These are phyloP conservation scores for Microbotryum silenes-acaulis DNA, from an alignment of 1,284 basidiomycete genomes.

Conservation along the genomic window DNA sequence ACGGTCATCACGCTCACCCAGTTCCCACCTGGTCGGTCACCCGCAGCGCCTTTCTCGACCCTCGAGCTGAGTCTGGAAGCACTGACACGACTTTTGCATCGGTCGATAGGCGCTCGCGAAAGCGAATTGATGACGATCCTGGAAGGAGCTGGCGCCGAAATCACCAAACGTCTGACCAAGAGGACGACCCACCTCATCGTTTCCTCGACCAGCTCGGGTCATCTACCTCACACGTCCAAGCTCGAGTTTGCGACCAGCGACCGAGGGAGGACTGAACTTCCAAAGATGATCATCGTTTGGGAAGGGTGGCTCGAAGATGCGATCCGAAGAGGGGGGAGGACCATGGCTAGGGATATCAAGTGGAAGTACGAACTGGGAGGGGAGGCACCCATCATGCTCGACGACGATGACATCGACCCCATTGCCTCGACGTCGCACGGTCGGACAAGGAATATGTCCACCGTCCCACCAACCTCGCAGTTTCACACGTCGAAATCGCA, in stretches of 20 bases:
- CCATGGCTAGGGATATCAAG: background rate
- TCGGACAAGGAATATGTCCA: too few species aligned
- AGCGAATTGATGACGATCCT: conserved; percentile 4
- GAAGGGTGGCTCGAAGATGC: conserved; percentile 28
- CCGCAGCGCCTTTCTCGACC: background rate
- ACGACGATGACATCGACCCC: too few species aligned
- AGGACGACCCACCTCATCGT: conserved; percentile 31
- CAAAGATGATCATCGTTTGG: conserved; percentile 19
- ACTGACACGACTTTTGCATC: conserved; percentile 5
- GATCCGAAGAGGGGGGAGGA: conserved; percentile 2
- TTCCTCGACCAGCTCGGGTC: conserved; percentile 31
- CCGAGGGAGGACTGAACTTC: background rate
- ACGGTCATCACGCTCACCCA: conserved; percentile 56
- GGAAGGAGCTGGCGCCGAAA: conserved; percentile 17
- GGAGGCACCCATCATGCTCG: conserved; percentile 7
- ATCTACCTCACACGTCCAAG: conserved; percentile 11
- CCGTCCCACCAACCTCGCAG: too few species aligned
- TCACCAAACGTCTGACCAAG: conserved; percentile 17
- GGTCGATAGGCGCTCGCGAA: conserved; percentile 4
- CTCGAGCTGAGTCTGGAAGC: too few species aligned
- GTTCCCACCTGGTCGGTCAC: conserved; percentile 18
- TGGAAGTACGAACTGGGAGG: conserved; percentile 5
- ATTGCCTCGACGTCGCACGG: too few species aligned
- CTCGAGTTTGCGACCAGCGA: background rate
- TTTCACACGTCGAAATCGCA: too few species aligned